phyloP scores from a whole-genome alignment of 2,329 filamentous ascomycete species.

The Beauveria sp. region DNA sequence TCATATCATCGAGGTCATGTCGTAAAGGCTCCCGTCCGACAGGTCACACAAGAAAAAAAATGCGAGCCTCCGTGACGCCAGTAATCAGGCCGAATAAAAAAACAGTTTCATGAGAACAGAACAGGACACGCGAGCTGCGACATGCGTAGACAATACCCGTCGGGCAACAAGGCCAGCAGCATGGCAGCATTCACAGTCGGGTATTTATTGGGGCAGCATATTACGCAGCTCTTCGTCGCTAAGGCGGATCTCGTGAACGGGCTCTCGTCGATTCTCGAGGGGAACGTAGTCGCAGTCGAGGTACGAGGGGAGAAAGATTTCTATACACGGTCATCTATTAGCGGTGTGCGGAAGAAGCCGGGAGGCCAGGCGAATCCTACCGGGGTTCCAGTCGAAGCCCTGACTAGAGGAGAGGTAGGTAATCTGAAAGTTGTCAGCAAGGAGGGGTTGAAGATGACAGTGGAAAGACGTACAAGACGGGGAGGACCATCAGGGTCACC shows the following conservation, averaged over 20 bases:
- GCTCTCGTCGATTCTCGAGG: conserved; percentile 67
- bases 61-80: background rate
- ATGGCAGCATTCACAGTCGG: background rate
- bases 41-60: background rate
- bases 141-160: background rate
- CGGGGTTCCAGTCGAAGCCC: conserved; percentile 78
- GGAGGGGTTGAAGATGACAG: background rate
- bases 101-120: background rate
- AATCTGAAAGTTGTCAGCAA: conserved; percentile 43
- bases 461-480: conserved; percentile 49
- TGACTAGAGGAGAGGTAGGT: conserved; percentile 74
- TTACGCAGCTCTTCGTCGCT: conserved; percentile 68
- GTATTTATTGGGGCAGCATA: conserved; percentile 53
- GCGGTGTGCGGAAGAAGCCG: conserved; percentile 1
- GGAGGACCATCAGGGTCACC: conserved; percentile 66
- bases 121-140: background rate
- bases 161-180: background rate
- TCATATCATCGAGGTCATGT: conserved; percentile 8
- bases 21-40: background rate
- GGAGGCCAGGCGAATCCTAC: conserved; percentile 30
- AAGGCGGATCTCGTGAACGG: conserved; percentile 69
- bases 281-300: conserved; percentile 67
- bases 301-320: conserved; percentile 76
- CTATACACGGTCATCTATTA: conserved; percentile 29
- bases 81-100: background rate